These are phyloP conservation scores for Maudiozyma humilis DNA, from an alignment of 1,139 yeast species.

Conservation along the genomic window DNA sequence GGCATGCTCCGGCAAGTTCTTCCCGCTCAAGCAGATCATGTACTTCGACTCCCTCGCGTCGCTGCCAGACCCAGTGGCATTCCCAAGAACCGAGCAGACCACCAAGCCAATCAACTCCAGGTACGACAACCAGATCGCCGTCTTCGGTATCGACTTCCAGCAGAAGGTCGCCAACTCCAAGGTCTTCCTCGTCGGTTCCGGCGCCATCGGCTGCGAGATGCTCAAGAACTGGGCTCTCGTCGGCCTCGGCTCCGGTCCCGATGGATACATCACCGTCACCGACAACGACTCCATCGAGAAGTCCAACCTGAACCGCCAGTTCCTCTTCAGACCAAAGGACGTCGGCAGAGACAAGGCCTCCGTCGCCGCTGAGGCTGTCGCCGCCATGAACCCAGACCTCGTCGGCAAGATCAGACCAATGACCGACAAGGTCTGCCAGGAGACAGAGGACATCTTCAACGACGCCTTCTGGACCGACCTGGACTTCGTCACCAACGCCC, in stretches of 20 bases:
- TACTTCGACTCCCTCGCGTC: slow-evolving; percentile 94
- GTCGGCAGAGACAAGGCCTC: slow-evolving; percentile 89
- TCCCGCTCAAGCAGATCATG: slow-evolving; percentile 82
- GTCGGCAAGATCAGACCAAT: slow-evolving; percentile 65
- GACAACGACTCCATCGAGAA: slow-evolving; percentile 95
- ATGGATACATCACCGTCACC: slow-evolving; percentile 77
- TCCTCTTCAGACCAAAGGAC: slow-evolving; percentile 86
- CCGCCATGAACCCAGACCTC: slow-evolving; percentile 76
- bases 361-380: slow-evolving; percentile 81
- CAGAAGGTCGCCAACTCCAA: slow-evolving; percentile 63
- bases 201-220: slow-evolving; percentile 99
- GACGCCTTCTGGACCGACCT: slow-evolving; percentile 79
- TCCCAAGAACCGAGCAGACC: slow-evolving; percentile 58
- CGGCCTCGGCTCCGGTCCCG: slow-evolving; percentile 88
- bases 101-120: slow-evolving; percentile 73
- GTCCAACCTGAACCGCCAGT: slow-evolving; percentile 92
- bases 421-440: slow-evolving; percentile 86
- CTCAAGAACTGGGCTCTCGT: slow-evolving; percentile 95
- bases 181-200: slow-evolving; percentile 91
- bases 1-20: slow-evolving; percentile 89
- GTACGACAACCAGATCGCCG: slow-evolving; percentile 90
- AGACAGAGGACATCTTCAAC: slow-evolving; percentile 78
- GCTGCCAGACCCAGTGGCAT: slow-evolving; percentile 53
- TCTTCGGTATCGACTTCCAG: slow-evolving; percentile 76
- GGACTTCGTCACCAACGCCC: slow-evolving; percentile 89